A percentile compares a stretch with the other conserved stretches of the same genome.
These are phyloP conservation scores for Phytophthora ramorum DNA, from an alignment of 352 stramenopile species.

Conservation along the genomic window DNA sequence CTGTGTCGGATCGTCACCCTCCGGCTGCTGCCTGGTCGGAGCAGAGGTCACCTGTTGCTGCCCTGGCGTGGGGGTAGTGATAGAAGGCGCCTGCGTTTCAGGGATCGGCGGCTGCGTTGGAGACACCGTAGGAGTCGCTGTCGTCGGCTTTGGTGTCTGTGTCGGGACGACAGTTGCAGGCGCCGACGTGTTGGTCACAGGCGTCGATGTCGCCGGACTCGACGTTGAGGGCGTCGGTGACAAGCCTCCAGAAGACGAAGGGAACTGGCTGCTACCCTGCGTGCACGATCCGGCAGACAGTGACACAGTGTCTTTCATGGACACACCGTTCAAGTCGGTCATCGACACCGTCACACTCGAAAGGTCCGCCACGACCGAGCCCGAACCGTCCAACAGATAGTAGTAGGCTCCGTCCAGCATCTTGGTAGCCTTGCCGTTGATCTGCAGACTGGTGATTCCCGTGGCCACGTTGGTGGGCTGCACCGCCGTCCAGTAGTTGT, in stretches of 20 bases:
- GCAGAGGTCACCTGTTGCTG: too few species aligned
- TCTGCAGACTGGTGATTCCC: constrained; percentile 37
- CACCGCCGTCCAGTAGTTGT: constrained; percentile 47
- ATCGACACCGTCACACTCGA: constrained; percentile 46
- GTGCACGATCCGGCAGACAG: constrained; percentile 51
- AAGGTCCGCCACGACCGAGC: constrained; percentile 38
- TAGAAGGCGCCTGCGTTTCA: too few species aligned
- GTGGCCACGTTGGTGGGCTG: constrained; percentile 43
- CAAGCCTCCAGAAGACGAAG: constrained; percentile 15
- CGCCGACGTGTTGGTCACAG: constrained; percentile 14
- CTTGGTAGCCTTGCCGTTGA: constrained; percentile 55
- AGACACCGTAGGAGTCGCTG: background rate
- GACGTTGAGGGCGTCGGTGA: constrained; percentile 3
- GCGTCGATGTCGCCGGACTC: background rate
- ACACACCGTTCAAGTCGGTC: constrained; percentile 50
- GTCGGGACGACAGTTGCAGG: background rate
- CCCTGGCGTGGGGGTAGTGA: too few species aligned
- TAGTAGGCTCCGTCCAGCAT: constrained; percentile 71
- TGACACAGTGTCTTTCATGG: constrained; percentile 52
- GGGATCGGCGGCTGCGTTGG: constrained; percentile 13
- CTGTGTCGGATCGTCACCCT: too few species aligned
- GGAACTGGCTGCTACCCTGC: constrained; percentile 47
- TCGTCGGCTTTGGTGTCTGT: background rate
- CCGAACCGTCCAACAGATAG: constrained; percentile 58
- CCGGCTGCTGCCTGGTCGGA: too few species aligned